Conservation (phyloP, 2,329 filamentous ascomycete genomes). For the Hypoxylon sp. region DNA sequence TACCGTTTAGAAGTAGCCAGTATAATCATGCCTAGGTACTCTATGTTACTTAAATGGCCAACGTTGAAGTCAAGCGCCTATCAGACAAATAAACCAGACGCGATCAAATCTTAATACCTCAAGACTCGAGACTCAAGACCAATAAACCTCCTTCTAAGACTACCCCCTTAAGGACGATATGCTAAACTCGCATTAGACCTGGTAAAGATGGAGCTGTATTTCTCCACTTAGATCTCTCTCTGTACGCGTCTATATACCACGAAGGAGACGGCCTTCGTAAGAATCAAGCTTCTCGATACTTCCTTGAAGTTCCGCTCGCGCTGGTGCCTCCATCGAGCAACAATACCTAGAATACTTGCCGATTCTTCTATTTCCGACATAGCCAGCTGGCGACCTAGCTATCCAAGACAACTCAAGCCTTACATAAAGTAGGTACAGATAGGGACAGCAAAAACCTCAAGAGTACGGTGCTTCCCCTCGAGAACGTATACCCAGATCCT, state of each 20-base stretch:
- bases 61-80: background rate
- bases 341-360: background rate
- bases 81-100: background rate
- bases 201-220: background rate
- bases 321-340: background rate
- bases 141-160: background rate
- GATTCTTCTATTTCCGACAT: background rate
- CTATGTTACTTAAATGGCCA: background rate
- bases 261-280: background rate
- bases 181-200: background rate
- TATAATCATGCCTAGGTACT: background rate
- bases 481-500: background rate
- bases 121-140: no score
- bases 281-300: background rate
- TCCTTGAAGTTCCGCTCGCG: background rate
- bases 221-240: background rate
- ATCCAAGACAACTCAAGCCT: background rate
- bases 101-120: background rate
- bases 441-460: background rate
- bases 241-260: background rate
- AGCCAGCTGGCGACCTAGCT: background rate
- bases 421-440: background rate
- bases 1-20: background rate
- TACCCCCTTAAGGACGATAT: background rate
- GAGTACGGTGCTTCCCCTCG: background rate